phyloP scores from a whole-genome alignment of 768 basidiomycete species.

The Russula sp. region DNA sequence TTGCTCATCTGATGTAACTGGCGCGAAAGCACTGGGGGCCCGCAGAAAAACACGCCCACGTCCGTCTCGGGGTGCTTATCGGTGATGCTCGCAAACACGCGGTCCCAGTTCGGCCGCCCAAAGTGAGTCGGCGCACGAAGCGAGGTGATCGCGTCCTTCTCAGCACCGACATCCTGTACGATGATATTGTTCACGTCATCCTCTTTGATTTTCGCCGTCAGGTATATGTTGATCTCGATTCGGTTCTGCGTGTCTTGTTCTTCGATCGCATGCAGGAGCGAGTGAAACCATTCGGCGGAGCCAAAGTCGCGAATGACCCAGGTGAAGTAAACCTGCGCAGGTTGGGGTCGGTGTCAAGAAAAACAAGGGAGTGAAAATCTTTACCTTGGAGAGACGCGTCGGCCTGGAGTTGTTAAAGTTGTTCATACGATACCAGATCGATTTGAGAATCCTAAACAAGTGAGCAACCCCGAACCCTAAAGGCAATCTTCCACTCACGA shows the following conservation, averaged over 20 bases:
- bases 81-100: constrained; percentile 62
- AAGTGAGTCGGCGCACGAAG: constrained; percentile 90
- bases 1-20: constrained; percentile 75
- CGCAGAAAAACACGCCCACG: constrained; percentile 92
- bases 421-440: constrained; percentile 97
- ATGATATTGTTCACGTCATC: constrained; percentile 94
- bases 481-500: constrained; percentile 53
- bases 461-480: not conserved
- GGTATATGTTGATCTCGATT: constrained; percentile 92
- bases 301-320: constrained; percentile 96
- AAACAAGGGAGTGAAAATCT: not conserved
- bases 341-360: not conserved
- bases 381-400: constrained; percentile 78
- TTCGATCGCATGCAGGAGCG: constrained; percentile 86
- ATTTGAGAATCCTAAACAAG: constrained; percentile 62
- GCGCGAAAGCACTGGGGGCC: constrained; percentile 64
- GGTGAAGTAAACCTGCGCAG: constrained; percentile 68
- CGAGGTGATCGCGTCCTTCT: constrained; percentile 86
- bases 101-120: constrained; percentile 83
- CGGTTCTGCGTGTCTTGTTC: constrained; percentile 80
- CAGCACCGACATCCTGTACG: constrained; percentile 88
- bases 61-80: constrained; percentile 86
- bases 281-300: constrained; percentile 90
- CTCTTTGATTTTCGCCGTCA: constrained; percentile 86
- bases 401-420: constrained; percentile 67